Evolutionary conservation across 257 asterid species (phyloP).

Genomic region (Coffea eugenioides): DNA sequence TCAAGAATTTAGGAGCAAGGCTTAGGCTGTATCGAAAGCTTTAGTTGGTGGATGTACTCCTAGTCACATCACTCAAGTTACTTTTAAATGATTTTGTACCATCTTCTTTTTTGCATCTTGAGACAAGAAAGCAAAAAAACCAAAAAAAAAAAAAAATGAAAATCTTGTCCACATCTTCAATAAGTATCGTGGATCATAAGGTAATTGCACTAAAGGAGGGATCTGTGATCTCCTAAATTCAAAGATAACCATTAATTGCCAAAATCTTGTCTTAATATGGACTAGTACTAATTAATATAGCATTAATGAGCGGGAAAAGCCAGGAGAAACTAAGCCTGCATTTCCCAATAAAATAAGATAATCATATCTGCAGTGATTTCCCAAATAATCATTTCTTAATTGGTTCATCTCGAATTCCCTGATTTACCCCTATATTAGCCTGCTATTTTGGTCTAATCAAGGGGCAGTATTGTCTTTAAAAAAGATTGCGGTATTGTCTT

Average conservation of each 20-base stretch:
- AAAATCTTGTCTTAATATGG: conserved; percentile 5
- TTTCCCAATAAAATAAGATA: conserved; percentile 27
- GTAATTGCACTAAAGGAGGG: background rate
- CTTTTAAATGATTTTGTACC: conserved; percentile 1
- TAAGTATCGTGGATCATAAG: background rate
- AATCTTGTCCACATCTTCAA: background rate
- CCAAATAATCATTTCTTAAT: conserved; percentile 19
- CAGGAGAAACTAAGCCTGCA: conserved; percentile 7
- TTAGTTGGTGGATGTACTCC: background rate
- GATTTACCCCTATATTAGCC: conserved; percentile 4
- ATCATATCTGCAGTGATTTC: conserved; percentile 24
- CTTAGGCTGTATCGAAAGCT: background rate
- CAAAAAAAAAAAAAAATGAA: background rate
- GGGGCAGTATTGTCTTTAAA: background rate
- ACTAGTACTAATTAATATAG: conserved; percentile 6
- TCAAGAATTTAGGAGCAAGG: conserved; percentile 2
- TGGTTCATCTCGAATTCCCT: background rate
- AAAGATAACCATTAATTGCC: conserved; percentile 6
- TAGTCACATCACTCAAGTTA: conserved; percentile 18
- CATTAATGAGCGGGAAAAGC: conserved; percentile 21
- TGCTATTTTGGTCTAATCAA: background rate
- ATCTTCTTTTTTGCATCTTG: conserved; percentile 12
- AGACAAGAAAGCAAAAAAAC: background rate
- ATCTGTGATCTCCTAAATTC: background rate
- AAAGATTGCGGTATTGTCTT: background rate